Evolutionary conservation across 2,329 filamentous ascomycete species (phyloP), one percentile per base, ranked within the genome.

Genomic region (Nigrospora oryzae): DNA sequence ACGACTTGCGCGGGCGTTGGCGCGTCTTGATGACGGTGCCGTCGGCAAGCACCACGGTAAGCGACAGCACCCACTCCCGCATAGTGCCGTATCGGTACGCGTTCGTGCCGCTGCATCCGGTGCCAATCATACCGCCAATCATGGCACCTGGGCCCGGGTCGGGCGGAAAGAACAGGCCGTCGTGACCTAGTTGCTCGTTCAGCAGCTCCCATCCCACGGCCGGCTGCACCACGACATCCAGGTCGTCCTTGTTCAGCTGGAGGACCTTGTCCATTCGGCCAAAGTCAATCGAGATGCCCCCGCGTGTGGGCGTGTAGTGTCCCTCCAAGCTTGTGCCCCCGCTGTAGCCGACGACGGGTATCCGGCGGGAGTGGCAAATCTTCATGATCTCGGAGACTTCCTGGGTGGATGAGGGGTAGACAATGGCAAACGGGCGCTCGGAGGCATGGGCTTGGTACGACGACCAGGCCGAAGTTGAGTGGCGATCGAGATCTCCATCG

Each of bases 1-100:
- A 86, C 45, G 82, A 86, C 64, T 90, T 91, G 42, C 86, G 74
- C 3, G 86, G 84, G 23, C 86, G 73, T 59, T 89, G 84, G 48
- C 83, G 75, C 4, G 86, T 91, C 67, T 89, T 89, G 57, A 91
- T 81, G 32, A 90, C 65, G 0, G 85, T 89, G 17, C 88, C 87
- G 61, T 93, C 87, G 2, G 87, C 84, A 43, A 94, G 73, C 1
- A 94, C 87, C 2, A 93, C 84, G 0, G 87, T 93, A 40, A 94
- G 68, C 42, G 80, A 85, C 11, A 91, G 65, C 1, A 93, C 87
- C 86, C 87, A 94, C 59, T 94, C 88, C 44, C 85, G 79, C 87
- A 93, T 93, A 0, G 87, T 93, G 42, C 87, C 88, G 59, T 93
- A 93, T 40, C 86, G 75, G 61, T 89, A 89, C 4, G 87, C 80